Conservation (phyloP, 257 asterid species). For the Pogostemon cablin region DNA sequence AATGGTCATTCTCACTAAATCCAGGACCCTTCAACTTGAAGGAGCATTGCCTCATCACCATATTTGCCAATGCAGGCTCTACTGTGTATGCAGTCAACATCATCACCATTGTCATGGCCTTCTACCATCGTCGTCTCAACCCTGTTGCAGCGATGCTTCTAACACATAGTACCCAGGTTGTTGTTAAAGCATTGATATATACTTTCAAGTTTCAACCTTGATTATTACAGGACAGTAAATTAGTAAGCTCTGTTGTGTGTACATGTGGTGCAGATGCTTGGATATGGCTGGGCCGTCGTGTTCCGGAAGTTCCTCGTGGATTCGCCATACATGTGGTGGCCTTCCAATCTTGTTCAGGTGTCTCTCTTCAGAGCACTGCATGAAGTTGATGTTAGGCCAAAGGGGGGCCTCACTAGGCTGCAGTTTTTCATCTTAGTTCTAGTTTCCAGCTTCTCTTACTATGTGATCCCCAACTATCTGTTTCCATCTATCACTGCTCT, state of each 20-base stretch:
- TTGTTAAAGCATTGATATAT: no score
- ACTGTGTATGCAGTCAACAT: conserved; percentile 54
- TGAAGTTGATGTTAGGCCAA: conserved; percentile 52
- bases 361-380: conserved; percentile 75
- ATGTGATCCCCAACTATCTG: conserved; percentile 60
- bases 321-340: conserved; percentile 91
- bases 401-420: conserved; percentile 67
- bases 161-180: conserved; percentile 57
- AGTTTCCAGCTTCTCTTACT: conserved; percentile 63
- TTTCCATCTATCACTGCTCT: conserved; percentile 67
- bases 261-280: conserved; percentile 50
- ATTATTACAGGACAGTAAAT: no score
- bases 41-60: conserved; percentile 71
- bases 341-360: conserved; percentile 70
- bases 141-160: conserved; percentile 58
- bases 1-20: conserved; percentile 61
- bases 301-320: conserved; percentile 66
- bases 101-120: conserved; percentile 60
- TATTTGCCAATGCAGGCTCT: conserved; percentile 62
- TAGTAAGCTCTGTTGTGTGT: no score
- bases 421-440: conserved; percentile 65
- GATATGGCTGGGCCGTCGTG: conserved; percentile 79
- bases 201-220: no score
- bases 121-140: conserved; percentile 51
- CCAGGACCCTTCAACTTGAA: conserved; percentile 79